phyloP scores from a whole-genome alignment of 306 rosid genomes.

The Morella rubra region DNA sequence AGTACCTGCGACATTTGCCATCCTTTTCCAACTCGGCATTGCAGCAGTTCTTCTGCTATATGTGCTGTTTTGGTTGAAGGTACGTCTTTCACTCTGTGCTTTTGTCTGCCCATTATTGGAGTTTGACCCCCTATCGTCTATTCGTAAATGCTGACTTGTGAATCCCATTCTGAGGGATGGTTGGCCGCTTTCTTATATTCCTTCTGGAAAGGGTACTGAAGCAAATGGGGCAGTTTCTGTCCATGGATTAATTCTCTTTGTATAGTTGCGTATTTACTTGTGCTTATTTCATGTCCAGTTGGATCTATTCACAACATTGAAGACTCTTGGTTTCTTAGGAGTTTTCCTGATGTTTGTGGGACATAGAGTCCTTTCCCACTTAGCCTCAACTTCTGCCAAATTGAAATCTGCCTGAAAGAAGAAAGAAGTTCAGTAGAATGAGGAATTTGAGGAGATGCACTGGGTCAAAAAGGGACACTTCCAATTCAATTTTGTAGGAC shows the following conservation, averaged over 20 bases:
- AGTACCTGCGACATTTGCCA: slow-evolving; percentile 56
- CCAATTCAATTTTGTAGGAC: slow-evolving; percentile 42
- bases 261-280: slow-evolving; percentile 13
- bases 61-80: slow-evolving; percentile 94
- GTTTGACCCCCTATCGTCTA: not conserved
- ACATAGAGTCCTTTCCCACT: slow-evolving; percentile 83
- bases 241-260: not conserved
- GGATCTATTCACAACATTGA: slow-evolving; percentile 90
- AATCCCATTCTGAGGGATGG: slow-evolving; percentile 6
- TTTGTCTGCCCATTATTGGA: not conserved
- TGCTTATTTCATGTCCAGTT: slow-evolving; percentile 55
- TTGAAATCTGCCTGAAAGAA: slow-evolving; percentile 80
- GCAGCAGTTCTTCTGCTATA: slow-evolving; percentile 83
- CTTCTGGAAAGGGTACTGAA: slow-evolving; percentile 8
- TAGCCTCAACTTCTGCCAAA: slow-evolving; percentile 78
- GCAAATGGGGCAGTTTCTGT: not conserved
- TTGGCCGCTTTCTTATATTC: not conserved
- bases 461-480: slow-evolving; percentile 3
- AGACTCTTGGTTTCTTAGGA: slow-evolving; percentile 72
- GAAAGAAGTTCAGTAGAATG: slow-evolving; percentile 17
- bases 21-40: slow-evolving; percentile 73
- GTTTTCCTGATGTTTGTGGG: slow-evolving; percentile 74
- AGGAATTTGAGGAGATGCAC: slow-evolving; percentile 16
- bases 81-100: slow-evolving; percentile 29
- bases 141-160: not conserved